Base-by-base conservation (phyloP, 768 basidiomycete species). In the Termitomyces sp. region DNA sequence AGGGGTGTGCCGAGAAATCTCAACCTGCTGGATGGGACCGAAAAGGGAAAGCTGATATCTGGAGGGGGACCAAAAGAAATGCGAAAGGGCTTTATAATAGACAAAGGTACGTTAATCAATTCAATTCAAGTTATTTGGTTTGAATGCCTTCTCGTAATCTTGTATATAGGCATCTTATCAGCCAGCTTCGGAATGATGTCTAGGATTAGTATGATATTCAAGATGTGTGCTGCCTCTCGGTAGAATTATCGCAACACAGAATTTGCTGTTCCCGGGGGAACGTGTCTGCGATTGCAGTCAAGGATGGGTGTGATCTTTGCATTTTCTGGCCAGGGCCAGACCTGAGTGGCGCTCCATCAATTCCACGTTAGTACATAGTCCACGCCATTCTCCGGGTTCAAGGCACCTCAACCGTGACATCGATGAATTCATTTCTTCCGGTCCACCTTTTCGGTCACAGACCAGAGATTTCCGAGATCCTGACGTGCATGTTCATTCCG, bases 11-110 rank as follows among this genome's bases (percentile, higher is more conserved):
- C 18, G 65, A 65, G 56, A 68, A 57, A 51, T 65, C 69, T 15
- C 70, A 71, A 42, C 70, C 68, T 36, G 63, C 51, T 18, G 70
- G 69, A 22, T 69, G 70, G 71, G 57, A 67, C 28, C 38, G 56
- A 42, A 63, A 22, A 38, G 68, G 70, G 7, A 70, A 66, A 44
- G 60, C 58, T n/a, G 65, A 70, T 58, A 57, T 70, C 11, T 70
- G 57, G 64, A 64, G 58, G 49, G 65, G 69, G 22, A 65, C 63
- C 35, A 61, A 20, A 56, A 58, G 56, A 33, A 60, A 56, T 40
- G 55, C 61, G 32, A 65, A 64, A 44, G 66, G 60, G 8, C 53
- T 57, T 38, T 62, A 65, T 32, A 42, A 54, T 16, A 59, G 51
- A 52, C 28, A 45, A 51, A 20, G 50, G 35, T 42, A 52, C 11